Evolutionary conservation across 2,329 filamentous ascomycete species (phyloP), one percentile per base, ranked within the genome.

Genomic region (Biscogniauxia marginata): DNA sequence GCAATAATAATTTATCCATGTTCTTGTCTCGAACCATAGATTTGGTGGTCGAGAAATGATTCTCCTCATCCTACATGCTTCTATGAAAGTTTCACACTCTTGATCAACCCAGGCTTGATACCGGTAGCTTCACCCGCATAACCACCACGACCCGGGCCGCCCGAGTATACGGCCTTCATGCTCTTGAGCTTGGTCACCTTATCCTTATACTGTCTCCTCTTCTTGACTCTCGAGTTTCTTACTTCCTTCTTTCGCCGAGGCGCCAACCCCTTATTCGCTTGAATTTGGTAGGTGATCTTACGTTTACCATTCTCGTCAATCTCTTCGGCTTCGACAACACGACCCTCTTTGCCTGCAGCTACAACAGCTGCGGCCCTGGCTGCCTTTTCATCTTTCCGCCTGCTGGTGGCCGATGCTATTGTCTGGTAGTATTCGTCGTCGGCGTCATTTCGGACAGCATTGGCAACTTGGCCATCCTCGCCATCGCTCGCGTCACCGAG

Each of bases 121-220:
- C 95, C 95, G 45, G 93, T 95, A 77, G 89, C 77, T 74, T 98
- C 95, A 77, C 95, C 95, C 63, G 85, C 85, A 78, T 99, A 99
- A 53, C 92, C 89, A 68, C 91, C 89, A 69, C 84, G 85, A 65
- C 90, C 86, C 77, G 96, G 87, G 59, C 91, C 90, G 64, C 91
- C 91, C 75, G 92, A 91, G 78, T 93, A 98, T 13, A 91, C 81
- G 7, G 90, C 84, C 78, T 89, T 91, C 79, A 93, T 90, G 71
- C 89, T 93, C 68, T 85, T 86, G 70, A 98, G 76, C 82, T 98
- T 97, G 90, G 97, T 98, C 84, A 93, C 89, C 83, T 96, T 97
- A 74, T 92, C 89, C 71, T 96, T 92, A 73, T 86, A 99, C 85
- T 91, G 92, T 85, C 91, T 91, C 75, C 91, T 86, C 88, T 97